Conservation (phyloP, 192 early-diverging fungal species). For the Chytriomyces hyalinus region DNA sequence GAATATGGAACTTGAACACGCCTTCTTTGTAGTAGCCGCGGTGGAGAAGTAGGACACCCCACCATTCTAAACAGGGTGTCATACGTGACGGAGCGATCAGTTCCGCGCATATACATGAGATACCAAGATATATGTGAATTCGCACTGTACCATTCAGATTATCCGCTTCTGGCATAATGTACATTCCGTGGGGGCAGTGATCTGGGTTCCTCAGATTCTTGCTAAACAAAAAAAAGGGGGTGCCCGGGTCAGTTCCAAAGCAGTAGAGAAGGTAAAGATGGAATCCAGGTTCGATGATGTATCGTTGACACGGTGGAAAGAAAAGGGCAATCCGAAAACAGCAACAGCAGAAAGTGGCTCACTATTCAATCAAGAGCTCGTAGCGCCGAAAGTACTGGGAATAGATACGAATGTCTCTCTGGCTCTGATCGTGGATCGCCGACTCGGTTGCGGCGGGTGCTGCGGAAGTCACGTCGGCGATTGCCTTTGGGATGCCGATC, state of each 20-base stretch:
- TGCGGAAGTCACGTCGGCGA: neutral
- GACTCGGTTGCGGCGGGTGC: conserved; percentile 6
- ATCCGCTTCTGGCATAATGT: conserved; percentile 79
- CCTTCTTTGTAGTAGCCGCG: conserved; percentile 88
- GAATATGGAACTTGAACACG: conserved; percentile 85
- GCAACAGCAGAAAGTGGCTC: conserved; percentile 29
- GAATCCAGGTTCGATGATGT: too few relatives aligned
- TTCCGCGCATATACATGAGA: neutral
- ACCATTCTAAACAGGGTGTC: conserved; percentile 66
- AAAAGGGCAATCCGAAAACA: neutral
- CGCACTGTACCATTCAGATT: conserved; percentile 62
- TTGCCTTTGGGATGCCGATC: conserved; percentile 26
- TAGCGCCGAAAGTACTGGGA: conserved; percentile 61
- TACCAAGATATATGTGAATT: neutral
- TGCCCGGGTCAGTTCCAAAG: neutral
- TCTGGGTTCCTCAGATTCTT: conserved; percentile 75
- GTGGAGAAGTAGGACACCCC: conserved; percentile 85
- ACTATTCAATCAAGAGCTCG: conserved; percentile 76
- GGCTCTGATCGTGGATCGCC: conserved; percentile 19
- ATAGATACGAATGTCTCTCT: conserved; percentile 41
- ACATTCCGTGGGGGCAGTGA: conserved; percentile 87
- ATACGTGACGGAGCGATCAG: neutral
- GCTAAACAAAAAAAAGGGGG: conserved; percentile 41
- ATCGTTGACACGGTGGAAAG: neutral
- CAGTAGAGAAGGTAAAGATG: neutral